Base-by-base conservation (phyloP, 306 rosid species). In the Castanea crenata region DNA sequence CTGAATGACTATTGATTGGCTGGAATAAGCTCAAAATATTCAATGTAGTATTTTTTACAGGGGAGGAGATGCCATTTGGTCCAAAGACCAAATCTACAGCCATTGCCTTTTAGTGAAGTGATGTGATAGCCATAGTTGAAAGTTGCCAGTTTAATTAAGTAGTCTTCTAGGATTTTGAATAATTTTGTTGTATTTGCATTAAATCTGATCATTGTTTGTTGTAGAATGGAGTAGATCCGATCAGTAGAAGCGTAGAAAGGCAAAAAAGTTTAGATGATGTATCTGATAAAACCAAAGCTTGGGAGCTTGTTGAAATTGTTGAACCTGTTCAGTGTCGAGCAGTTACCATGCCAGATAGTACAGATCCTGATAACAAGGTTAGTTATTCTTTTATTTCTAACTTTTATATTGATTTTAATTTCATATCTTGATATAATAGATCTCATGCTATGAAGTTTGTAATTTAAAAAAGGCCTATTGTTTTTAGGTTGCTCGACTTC, bases 261-360 rank as follows among this genome's bases (percentile, higher is more conserved):
- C 90, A 84, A 61, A 90, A 89, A 83, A 76, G 71, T 19, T 85
- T 81, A 35, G 97, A 89, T 55, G 97, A 92, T 61, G 84, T 77
- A 78, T 76, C 75, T 29, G 94, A 88, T 71, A 90, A 91, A 84
- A 59, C 91, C 81, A 94, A 84, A 75, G 74, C 89, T 75, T 94
- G 96, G 96, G 92, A 90, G 80, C 89, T 88, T 83, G 81, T 91
- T 71, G 97, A 94, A 88, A 88, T 94, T 86, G 87, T 84, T 80
- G 96, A 94, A 76, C 78, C 89, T 82, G 90, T 20, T 76, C 92
- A 89, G 73, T 94, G 91, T 80, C 94, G 86, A 79, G 76, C 85
- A 75, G 92, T 85, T 79, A 83, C 85, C 84, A 78, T 94, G 94
- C 97, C 98, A 65, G 96, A 92, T 89, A 91, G 74, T 77, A 82